Base-by-base conservation (phyloP, 2,329 filamentous ascomycete species). In the Pyricularia pennisetigena region DNA sequence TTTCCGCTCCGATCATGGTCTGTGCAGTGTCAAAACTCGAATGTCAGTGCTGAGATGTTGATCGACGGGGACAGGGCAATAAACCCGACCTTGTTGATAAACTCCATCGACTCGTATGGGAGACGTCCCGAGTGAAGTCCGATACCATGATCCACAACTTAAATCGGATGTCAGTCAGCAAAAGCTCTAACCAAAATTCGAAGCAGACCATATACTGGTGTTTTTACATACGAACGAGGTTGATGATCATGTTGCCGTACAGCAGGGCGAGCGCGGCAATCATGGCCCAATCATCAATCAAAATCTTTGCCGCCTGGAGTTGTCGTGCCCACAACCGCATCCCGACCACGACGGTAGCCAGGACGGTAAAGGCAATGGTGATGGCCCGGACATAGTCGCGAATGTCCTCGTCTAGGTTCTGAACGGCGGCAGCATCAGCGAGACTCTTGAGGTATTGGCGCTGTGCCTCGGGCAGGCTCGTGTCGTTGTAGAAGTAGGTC, bases 1-100 rank as follows among this genome's bases (percentile, higher is more conserved):
- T 67, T 23, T 71, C 70, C 16, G 70, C 70, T 5, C 66, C 66
- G 8, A 71, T n/a, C 30, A 71, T 57, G 6, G 30, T 64, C 24
- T 64, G 23, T 6, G n/a, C 23, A 30, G 1, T 16, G 49, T 6
- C 4, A 54, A 16, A 62, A 9, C 20, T 61, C 35, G 24, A 62
- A n/a, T 16, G 66, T 16, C 54, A 41, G 28, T 23, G 59, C 24
- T 35, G 32, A 35, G n/a, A n/a, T n/a, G n/a, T n/a, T 14, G 14
- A 16, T 35, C 32, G 32, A 32, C 32, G 32, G 14, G 62, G 6
- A 41, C 41, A 29, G n/a, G n/a, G n/a, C 8, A 26, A 16, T 23
- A 65, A 67, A 41, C 63, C 10, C 16, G n/a, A 65, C 63, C 63
- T 20, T 65, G 14, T 65, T 65, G 20, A 65, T 14, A 24, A 41